A percentile compares a stretch with the other conserved stretches of the same genome.
Evolutionary conservation across 495 filamentous ascomycete genomes (phyloP).

Genomic region (Penicillium atrosanguineum): DNA sequence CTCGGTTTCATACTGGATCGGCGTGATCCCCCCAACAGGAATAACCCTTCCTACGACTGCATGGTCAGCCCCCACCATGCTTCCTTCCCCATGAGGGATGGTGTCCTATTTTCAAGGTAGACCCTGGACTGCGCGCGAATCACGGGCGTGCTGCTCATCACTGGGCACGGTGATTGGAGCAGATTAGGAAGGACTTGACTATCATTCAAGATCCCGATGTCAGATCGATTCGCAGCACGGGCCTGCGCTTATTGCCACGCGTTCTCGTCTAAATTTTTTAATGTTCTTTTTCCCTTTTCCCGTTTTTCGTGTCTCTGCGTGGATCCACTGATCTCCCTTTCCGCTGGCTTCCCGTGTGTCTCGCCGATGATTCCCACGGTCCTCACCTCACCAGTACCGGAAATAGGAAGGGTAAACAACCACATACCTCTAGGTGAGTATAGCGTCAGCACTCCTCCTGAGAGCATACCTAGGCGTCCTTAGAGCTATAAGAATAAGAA

Average conservation of each 20-base stretch:
- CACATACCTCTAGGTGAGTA: neutral
- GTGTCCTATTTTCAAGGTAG: neutral
- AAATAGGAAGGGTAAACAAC: neutral
- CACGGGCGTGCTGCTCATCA: slow-evolving; percentile 8
- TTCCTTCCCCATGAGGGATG: neutral
- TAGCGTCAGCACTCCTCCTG: neutral
- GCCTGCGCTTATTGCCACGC: slow-evolving; percentile 26
- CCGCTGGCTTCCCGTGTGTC: slow-evolving; percentile 30
- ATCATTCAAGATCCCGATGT: slow-evolving; percentile 23
- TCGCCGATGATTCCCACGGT: slow-evolving; percentile 20
- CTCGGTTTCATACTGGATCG: neutral
- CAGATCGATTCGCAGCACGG: slow-evolving; percentile 25
- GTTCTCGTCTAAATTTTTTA: neutral
- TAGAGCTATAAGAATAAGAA: slow-evolving; percentile 3
- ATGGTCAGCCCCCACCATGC: slow-evolving; percentile 12
- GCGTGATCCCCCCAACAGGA: slow-evolving; percentile 1
- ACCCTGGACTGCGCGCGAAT: slow-evolving; percentile 10
- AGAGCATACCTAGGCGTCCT: neutral
- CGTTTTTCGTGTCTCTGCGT: slow-evolving; percentile 8
- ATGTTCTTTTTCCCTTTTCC: slow-evolving; percentile 3
- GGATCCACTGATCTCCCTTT: slow-evolving; percentile 41
- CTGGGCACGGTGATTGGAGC: slow-evolving; percentile 15
- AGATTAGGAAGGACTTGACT: slow-evolving; percentile 13
- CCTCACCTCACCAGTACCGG: neutral
- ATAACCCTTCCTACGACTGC: slow-evolving; percentile 8